Conservation (phyloP, 352 stramenopile genomes). For the Pythium folliculosum region DNA sequence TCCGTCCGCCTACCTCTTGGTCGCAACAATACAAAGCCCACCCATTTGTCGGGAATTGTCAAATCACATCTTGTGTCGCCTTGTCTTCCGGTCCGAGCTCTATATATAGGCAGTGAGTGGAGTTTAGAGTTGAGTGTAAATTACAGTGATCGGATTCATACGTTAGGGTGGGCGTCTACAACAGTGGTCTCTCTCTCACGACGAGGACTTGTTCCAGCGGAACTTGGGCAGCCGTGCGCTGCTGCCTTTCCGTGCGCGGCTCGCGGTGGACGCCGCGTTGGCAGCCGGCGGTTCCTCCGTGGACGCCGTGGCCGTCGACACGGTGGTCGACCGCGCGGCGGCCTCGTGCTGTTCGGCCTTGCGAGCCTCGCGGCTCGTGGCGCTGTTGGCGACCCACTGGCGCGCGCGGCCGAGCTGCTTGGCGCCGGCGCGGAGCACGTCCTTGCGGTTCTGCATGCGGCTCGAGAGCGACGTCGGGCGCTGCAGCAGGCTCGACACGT, state of each 20-base stretch:
- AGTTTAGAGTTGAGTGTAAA: not conserved
- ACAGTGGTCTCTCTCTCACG: slow-evolving; percentile 15
- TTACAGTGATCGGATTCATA: not conserved
- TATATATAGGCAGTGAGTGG: not conserved
- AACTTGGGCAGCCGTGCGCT: slow-evolving; percentile 34
- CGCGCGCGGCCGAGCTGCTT: slow-evolving; percentile 31
- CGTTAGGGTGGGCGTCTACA: not conserved
- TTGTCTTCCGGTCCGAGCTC: slow-evolving; percentile 27
- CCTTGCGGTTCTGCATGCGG: slow-evolving; percentile 14
- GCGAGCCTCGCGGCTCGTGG: slow-evolving; percentile 1
- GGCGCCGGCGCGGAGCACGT: slow-evolving; percentile 89
- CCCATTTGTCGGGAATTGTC: slow-evolving; percentile 20
- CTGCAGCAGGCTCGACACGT: slow-evolving; percentile 27
- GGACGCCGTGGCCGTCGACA: not conserved
- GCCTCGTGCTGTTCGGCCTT: slow-evolving; percentile 1
- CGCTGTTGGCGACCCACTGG: slow-evolving; percentile 15
- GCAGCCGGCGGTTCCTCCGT: not conserved
- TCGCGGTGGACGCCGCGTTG: not conserved
- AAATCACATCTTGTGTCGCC: slow-evolving; percentile 25
- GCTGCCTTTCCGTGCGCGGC: slow-evolving; percentile 6
- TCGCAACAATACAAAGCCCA: slow-evolving; percentile 20
- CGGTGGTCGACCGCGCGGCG: not conserved
- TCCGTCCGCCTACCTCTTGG: not conserved
- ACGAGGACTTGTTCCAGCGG: slow-evolving; percentile 37
- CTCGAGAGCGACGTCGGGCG: slow-evolving; percentile 14